Evolutionary conservation across 1,284 basidiomycete genomes (phyloP).

Genomic region (Pholiota adiposa): DNA sequence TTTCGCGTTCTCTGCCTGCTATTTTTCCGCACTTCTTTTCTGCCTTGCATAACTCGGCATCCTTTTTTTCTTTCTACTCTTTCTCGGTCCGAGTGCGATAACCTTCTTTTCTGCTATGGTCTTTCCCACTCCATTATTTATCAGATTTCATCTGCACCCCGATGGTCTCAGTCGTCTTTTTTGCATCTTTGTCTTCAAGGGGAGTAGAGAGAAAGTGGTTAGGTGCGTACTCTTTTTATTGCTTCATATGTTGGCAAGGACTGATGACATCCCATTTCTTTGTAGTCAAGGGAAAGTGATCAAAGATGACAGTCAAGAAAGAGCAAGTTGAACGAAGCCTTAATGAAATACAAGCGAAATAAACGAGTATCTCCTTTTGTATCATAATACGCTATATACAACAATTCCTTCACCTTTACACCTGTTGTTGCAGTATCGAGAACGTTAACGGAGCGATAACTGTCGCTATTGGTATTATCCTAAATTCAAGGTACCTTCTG

Average conservation of each 20-base stretch:
- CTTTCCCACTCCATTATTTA: conserved; percentile 8
- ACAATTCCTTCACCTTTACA: background rate
- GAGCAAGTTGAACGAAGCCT: conserved; percentile 19
- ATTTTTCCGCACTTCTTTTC: background rate
- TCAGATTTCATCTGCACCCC: background rate
- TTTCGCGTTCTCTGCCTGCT: background rate
- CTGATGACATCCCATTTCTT: background rate
- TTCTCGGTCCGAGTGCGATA: background rate
- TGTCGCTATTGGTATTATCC: too few species aligned
- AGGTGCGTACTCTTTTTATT: conserved; percentile 11
- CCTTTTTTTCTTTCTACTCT: background rate
- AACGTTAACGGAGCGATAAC: too few species aligned
- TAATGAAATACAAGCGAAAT: conserved; percentile 26
- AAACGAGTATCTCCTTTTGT: conserved; percentile 25
- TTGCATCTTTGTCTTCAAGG: conserved; percentile 15
- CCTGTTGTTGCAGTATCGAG: background rate
- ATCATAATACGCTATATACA: conserved; percentile 26
- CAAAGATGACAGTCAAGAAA: conserved; percentile 3
- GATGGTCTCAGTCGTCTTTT: background rate
- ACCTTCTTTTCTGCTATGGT: conserved; percentile 15
- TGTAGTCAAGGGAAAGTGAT: conserved; percentile 11
- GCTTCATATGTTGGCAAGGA: background rate
- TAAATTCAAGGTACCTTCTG: too few species aligned
- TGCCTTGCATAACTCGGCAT: conserved; percentile 4
- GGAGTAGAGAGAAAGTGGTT: conserved; percentile 17